Conservation (phyloP, 139 green algal genomes). For the Volvox africanus region DNA sequence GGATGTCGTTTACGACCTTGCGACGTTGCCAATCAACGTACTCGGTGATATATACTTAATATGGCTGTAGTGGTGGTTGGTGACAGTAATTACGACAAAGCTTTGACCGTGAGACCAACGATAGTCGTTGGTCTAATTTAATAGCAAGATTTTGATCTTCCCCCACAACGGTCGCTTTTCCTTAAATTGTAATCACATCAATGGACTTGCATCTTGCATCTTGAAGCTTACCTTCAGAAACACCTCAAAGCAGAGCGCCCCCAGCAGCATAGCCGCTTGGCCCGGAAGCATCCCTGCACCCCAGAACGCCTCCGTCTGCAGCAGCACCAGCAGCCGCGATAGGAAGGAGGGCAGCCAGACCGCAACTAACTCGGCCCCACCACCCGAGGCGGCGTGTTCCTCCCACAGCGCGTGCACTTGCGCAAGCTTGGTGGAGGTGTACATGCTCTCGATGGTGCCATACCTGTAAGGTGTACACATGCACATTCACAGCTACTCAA, state of each 20-base stretch:
- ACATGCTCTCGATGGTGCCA: slow-evolving; percentile 73
- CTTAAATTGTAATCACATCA: too few relatives aligned
- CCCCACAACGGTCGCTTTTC: too few relatives aligned
- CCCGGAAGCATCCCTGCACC: slow-evolving; percentile 62
- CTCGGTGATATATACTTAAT: too few relatives aligned
- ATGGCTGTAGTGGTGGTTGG: too few relatives aligned
- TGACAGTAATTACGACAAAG: too few relatives aligned
- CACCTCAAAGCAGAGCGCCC: slow-evolving; percentile 64
- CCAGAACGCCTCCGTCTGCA: slow-evolving; percentile 79
- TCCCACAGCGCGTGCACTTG: slow-evolving; percentile 65
- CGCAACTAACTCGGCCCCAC: neutral
- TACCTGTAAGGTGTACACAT: slow-evolving; percentile 14
- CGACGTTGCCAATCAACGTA: too few relatives aligned
- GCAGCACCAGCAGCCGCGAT: slow-evolving; percentile 39
- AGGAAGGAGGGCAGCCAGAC: slow-evolving; percentile 40
- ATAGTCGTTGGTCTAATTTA: too few relatives aligned
- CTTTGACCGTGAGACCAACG: too few relatives aligned
- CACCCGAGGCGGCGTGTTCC: slow-evolving; percentile 10
- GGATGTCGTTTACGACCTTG: too few relatives aligned
- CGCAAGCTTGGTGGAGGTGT: slow-evolving; percentile 66
- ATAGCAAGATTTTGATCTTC: too few relatives aligned
- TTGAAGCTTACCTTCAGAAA: slow-evolving; percentile 56
- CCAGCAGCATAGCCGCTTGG: slow-evolving; percentile 60
- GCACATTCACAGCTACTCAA: neutral
- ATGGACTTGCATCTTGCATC: too few relatives aligned